A percentile compares a stretch with the other conserved stretches of the same genome.
These are phyloP conservation scores for Capronia americana DNA, from an alignment of 2,329 filamentous ascomycete genomes.

Conservation along the genomic window DNA sequence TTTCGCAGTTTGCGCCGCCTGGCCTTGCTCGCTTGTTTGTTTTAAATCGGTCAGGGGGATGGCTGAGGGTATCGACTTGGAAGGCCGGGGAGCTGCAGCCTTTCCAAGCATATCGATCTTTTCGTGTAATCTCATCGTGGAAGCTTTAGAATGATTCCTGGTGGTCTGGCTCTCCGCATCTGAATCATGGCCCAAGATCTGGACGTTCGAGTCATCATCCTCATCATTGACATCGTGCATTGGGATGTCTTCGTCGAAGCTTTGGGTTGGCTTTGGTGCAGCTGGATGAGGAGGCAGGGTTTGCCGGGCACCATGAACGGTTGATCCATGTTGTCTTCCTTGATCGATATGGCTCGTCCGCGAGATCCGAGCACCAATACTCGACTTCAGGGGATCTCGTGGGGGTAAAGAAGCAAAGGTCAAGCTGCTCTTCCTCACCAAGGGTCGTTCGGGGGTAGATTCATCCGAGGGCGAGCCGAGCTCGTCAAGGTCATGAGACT, in stretches of 20 bases:
- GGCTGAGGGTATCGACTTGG: slow-evolving; percentile 52
- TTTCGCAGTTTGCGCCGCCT: slow-evolving; percentile 36
- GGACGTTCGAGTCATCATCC: slow-evolving; percentile 32
- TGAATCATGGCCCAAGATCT: slow-evolving; percentile 47
- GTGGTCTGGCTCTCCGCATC: slow-evolving; percentile 57
- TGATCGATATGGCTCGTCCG: slow-evolving; percentile 74
- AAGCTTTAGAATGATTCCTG: slow-evolving; percentile 78
- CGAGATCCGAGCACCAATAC: slow-evolving; percentile 74
- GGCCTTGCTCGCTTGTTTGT: slow-evolving; percentile 38
- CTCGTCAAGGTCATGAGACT: slow-evolving; percentile 51
- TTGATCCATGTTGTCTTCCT: slow-evolving; percentile 48
- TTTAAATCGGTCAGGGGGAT: slow-evolving; percentile 20
- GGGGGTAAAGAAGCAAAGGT: slow-evolving; percentile 93
- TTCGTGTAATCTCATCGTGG: slow-evolving; percentile 91
- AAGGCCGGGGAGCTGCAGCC: slow-evolving; percentile 54
- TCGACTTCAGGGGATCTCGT: slow-evolving; percentile 89
- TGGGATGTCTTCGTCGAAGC: slow-evolving; percentile 28
- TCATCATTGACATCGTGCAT: slow-evolving; percentile 30
- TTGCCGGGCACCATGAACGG: slow-evolving; percentile 63
- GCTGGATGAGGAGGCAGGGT: slow-evolving; percentile 17
- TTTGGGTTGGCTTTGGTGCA: slow-evolving; percentile 4
- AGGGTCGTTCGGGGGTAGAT: slow-evolving; percentile 62
- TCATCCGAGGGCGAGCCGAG: slow-evolving; percentile 56
- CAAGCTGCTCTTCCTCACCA: slow-evolving; percentile 90
- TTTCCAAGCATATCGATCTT: slow-evolving; percentile 80